Evolutionary conservation across 164 flowering plant genomes (phyloP).

Genomic region (Echeveria elegans): DNA sequence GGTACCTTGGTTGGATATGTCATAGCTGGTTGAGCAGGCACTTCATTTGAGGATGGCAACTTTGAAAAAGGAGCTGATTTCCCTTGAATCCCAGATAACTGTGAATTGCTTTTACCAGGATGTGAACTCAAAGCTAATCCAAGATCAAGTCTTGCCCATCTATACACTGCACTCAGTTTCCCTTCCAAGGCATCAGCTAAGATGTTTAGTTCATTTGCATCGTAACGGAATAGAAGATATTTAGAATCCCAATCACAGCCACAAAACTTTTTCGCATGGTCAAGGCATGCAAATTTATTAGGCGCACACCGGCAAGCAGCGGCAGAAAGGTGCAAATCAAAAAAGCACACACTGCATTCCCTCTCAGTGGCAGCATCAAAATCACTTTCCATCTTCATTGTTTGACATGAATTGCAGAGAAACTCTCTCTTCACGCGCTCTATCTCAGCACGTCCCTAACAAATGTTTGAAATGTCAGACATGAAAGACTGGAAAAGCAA

Average conservation of each 20-base stretch:
- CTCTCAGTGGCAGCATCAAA: constrained; percentile 56
- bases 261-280: constrained; percentile 72
- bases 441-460: constrained; percentile 39
- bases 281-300: constrained; percentile 58
- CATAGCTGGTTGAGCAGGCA: constrained; percentile 10
- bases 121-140: constrained; percentile 55
- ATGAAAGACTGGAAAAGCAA: not conserved
- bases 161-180: constrained; percentile 70
- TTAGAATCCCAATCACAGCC: constrained; percentile 52
- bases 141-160: constrained; percentile 84
- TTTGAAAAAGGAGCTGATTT: constrained; percentile 14
- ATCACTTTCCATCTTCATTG: constrained; percentile 54
- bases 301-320: constrained; percentile 71
- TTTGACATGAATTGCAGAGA: constrained; percentile 33
- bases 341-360: constrained; percentile 66
- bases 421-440: constrained; percentile 8
- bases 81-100: constrained; percentile 12
- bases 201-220: constrained; percentile 46
- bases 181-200: constrained; percentile 81
- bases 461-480: constrained; percentile 13
- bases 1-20: constrained; percentile 14
- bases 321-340: constrained; percentile 82
- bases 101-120: constrained; percentile 29
- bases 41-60: constrained; percentile 13
- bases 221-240: constrained; percentile 63